Conservation (phyloP, 2,329 filamentous ascomycete genomes). For the Hypoxylon sp. region DNA sequence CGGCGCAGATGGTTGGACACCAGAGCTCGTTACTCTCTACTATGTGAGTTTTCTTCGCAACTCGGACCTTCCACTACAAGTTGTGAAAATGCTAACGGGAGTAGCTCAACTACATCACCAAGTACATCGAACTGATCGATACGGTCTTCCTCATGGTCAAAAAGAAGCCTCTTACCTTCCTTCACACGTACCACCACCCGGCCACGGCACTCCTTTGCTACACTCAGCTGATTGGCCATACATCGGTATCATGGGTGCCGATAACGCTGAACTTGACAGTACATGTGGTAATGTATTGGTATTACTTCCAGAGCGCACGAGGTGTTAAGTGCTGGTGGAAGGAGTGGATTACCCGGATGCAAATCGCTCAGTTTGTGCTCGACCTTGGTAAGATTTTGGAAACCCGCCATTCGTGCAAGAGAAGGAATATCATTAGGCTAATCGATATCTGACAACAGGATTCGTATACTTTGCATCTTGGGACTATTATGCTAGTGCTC, state of each 20-base stretch:
- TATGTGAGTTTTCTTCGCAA: slow-evolving; percentile 74
- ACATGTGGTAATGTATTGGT: slow-evolving; percentile 99
- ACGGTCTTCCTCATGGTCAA: slow-evolving; percentile 97
- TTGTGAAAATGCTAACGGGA: slow-evolving; percentile 37
- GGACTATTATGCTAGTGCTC: slow-evolving; percentile 81
- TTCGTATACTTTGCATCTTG: slow-evolving; percentile 87
- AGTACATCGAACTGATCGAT: slow-evolving; percentile 94
- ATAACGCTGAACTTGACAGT: slow-evolving; percentile 93
- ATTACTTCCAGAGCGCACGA: slow-evolving; percentile 98
- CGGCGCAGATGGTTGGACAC: slow-evolving; percentile 84
- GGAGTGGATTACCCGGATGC: slow-evolving; percentile 97
- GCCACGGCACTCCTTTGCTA: slow-evolving; percentile 96
- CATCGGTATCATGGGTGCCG: slow-evolving; percentile 92
- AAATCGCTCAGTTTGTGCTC: slow-evolving; percentile 96
- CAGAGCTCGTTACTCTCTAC: slow-evolving; percentile 91
- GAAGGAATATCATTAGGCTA: slow-evolving; percentile 13
- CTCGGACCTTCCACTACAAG: background rate
- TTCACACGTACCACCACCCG: slow-evolving; percentile 98
- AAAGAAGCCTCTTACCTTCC: slow-evolving; percentile 99
- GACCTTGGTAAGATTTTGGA: slow-evolving; percentile 79
- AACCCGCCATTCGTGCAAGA: background rate
- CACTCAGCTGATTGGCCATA: slow-evolving; percentile 92
- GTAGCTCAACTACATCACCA: slow-evolving; percentile 96
- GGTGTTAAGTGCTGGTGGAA: slow-evolving; percentile 98
- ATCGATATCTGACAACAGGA: slow-evolving; percentile 59